Evolutionary conservation across 139 green algal species (phyloP).

Genomic region (Chlamydomonas applanata): DNA sequence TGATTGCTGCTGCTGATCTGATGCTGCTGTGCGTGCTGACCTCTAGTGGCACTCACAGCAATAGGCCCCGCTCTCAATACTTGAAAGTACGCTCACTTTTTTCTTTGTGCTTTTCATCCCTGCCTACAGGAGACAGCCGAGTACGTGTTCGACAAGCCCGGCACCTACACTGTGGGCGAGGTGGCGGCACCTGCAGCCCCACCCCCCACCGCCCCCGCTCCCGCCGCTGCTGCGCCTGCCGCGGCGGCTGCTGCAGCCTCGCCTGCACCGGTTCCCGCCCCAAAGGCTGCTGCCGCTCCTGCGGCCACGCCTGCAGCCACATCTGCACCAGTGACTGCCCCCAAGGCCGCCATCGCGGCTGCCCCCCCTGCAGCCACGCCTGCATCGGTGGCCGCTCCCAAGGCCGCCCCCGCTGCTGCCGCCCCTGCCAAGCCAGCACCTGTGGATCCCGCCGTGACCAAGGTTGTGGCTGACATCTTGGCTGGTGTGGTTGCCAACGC

Average conservation of each 20-base stretch:
- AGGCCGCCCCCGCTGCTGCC: neutral
- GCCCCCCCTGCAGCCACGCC: neutral
- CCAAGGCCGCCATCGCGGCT: neutral
- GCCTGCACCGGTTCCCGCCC: neutral
- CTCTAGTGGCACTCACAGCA: no score
- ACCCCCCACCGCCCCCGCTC: neutral
- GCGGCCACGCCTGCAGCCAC: neutral
- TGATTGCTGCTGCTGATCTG: no score
- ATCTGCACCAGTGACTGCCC: neutral
- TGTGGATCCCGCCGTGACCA: no score
- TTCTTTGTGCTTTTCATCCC: no score
- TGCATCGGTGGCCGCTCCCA: neutral
- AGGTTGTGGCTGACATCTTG: no score
- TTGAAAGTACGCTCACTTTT: no score
- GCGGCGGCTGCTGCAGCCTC: neutral
- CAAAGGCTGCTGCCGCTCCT: neutral
- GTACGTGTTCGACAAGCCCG: constrained; percentile 45
- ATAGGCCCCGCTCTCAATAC: no score
- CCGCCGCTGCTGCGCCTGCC: neutral
- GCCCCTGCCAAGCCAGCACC: no score
- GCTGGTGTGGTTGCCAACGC: no score
- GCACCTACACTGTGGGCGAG: constrained; percentile 3
- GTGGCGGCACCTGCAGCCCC: neutral
- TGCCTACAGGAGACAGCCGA: constrained; percentile 48
- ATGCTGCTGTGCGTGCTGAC: no score